Conservation (phyloP, 2,329 filamentous ascomycete genomes). For the Penicillium occitanis region DNA sequence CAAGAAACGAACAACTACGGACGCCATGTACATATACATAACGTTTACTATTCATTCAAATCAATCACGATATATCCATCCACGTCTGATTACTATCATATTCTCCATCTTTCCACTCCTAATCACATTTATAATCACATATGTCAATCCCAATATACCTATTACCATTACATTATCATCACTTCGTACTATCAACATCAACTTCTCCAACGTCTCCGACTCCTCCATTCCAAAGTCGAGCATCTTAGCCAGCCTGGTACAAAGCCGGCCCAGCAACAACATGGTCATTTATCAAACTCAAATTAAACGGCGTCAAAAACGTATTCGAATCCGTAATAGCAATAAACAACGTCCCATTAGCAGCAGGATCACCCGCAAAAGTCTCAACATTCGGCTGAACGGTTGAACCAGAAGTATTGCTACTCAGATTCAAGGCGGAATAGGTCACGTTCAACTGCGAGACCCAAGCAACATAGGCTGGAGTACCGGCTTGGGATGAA, state of each 20-base stretch:
- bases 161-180: background rate
- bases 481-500: constrained; percentile 54
- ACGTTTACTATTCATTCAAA: background rate
- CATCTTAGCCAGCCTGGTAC: constrained; percentile 72
- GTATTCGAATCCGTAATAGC: constrained; percentile 69
- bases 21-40: background rate
- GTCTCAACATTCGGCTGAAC: constrained; percentile 71
- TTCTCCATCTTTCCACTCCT: too few relatives aligned
- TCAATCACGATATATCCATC: background rate
- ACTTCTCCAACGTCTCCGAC: background rate
- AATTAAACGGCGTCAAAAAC: constrained; percentile 73
- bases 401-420: constrained; percentile 59
- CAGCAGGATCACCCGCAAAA: constrained; percentile 65
- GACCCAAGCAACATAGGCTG: constrained; percentile 73
- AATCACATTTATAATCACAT: background rate
- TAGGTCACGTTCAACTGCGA: constrained; percentile 75
- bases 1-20: background rate
- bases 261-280: constrained; percentile 69
- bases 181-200: background rate
- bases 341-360: constrained; percentile 79
- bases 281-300: constrained; percentile 71
- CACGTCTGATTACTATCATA: background rate
- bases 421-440: constrained; percentile 56
- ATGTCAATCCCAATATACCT: constrained; percentile 1
- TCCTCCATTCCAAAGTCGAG: background rate